These are phyloP conservation scores for Metarhizium robertsii DNA, from an alignment of 2,329 filamentous ascomycete species.

Conservation along the genomic window DNA sequence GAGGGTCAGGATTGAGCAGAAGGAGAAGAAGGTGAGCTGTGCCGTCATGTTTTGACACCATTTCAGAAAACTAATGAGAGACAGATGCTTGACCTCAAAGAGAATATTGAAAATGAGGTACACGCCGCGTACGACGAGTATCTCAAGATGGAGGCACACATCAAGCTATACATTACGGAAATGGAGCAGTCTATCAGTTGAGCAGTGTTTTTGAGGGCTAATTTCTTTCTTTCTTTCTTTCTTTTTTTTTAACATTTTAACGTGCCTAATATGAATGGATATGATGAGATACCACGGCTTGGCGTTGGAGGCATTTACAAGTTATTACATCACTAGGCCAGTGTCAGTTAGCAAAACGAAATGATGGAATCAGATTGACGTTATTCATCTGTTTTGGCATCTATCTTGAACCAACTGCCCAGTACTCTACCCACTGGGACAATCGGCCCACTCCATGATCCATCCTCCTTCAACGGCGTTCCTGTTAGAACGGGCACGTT, in stretches of 20 bases:
- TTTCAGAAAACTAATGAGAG: constrained; percentile 2
- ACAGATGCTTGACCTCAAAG: constrained; percentile 94
- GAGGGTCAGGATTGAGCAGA: constrained; percentile 91
- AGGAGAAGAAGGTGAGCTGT: constrained; percentile 80
- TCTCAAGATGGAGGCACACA: constrained; percentile 93
- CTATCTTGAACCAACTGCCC: constrained; percentile 51
- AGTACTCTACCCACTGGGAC: constrained; percentile 49
- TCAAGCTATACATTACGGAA: constrained; percentile 95
- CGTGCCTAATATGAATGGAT: constrained; percentile 7
- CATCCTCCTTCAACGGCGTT: constrained; percentile 40
- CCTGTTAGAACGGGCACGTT: constrained; percentile 54
- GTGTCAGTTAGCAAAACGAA: background rate
- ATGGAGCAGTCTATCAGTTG: constrained; percentile 76
- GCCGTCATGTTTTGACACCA: background rate
- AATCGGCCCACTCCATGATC: constrained; percentile 47
- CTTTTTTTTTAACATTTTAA: background rate
- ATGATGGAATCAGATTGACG: background rate
- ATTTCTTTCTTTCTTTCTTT: background rate
- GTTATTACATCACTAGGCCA: background rate
- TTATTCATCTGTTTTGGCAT: background rate
- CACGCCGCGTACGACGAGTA: constrained; percentile 88
- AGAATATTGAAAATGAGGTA: constrained; percentile 93
- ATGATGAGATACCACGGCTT: constrained; percentile 27
- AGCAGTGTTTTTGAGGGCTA: background rate
- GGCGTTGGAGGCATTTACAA: constrained; percentile 23